Conservation (phyloP, 306 rosid species). For the Delonix regia region DNA sequence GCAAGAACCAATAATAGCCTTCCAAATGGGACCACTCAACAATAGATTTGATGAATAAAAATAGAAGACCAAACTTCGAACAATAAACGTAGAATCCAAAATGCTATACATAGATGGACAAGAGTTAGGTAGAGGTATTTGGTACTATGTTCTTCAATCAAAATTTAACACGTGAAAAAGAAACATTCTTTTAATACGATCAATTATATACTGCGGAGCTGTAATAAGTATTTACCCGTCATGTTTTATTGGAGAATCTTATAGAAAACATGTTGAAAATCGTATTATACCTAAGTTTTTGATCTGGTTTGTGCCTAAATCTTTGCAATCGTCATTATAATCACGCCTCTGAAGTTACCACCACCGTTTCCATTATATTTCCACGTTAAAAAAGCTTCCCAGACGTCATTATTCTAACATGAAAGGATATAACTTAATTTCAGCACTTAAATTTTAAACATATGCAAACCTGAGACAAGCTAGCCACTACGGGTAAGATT, state of each 20-base stretch:
- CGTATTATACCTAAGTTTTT: neutral
- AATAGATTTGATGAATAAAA: slow-evolving; percentile 9
- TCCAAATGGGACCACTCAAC: slow-evolving; percentile 5
- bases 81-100: neutral
- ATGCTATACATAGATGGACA: slow-evolving; percentile 11
- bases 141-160: neutral
- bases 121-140: neutral
- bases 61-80: slow-evolving; percentile 22
- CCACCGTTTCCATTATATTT: neutral
- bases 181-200: neutral
- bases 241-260: neutral
- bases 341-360: neutral
- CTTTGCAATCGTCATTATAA: neutral
- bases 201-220: neutral
- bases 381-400: neutral
- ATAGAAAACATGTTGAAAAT: too few relatives aligned
- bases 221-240: neutral
- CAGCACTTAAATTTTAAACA: neutral
- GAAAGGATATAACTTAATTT: neutral
- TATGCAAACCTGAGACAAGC: slow-evolving; percentile 75
- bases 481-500: slow-evolving; percentile 77
- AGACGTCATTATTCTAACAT: neutral
- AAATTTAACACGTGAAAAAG: neutral
- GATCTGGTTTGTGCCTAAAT: neutral
- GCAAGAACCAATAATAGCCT: neutral